Conservation (phyloP, 148 eudicot genomes). For the Vaccinium darrowii region DNA sequence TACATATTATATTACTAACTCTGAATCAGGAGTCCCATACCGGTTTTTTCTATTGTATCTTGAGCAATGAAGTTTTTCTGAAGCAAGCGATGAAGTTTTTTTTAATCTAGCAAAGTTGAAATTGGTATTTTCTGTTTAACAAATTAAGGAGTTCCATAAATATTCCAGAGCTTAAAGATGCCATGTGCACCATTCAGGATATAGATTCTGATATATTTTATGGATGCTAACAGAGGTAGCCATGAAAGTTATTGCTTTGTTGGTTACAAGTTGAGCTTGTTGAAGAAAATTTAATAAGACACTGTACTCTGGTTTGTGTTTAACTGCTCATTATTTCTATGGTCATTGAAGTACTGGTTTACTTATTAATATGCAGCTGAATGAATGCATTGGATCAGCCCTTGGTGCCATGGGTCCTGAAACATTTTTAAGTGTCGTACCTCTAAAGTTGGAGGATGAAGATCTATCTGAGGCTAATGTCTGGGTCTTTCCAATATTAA, state of each 20-base stretch:
- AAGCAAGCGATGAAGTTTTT: too few species aligned
- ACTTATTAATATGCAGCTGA: conserved; percentile 51
- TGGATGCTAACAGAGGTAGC: background rate
- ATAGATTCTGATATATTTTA: background rate
- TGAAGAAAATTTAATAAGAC: background rate
- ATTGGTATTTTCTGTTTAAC: background rate
- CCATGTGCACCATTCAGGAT: background rate
- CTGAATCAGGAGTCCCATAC: background rate
- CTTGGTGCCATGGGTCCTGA: conserved; percentile 95
- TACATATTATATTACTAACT: background rate
- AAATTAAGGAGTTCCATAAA: background rate
- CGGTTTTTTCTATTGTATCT: background rate
- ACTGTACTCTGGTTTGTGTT: background rate
- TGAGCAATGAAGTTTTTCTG: background rate
- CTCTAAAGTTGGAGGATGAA: conserved; percentile 70
- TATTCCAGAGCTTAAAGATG: background rate
- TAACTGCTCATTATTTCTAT: background rate
- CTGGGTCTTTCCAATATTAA: conserved; percentile 89
- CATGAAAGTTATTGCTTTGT: conserved; percentile 5
- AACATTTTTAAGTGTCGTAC: conserved; percentile 64
- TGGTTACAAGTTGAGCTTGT: background rate
- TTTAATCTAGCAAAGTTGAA: background rate
- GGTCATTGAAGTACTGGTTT: conserved; percentile 12
- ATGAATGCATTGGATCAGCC: conserved; percentile 88
- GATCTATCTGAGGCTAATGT: conserved; percentile 65